These are phyloP conservation scores for Rhododendron ovatum DNA, from an alignment of 148 eudicot species.

Conservation along the genomic window DNA sequence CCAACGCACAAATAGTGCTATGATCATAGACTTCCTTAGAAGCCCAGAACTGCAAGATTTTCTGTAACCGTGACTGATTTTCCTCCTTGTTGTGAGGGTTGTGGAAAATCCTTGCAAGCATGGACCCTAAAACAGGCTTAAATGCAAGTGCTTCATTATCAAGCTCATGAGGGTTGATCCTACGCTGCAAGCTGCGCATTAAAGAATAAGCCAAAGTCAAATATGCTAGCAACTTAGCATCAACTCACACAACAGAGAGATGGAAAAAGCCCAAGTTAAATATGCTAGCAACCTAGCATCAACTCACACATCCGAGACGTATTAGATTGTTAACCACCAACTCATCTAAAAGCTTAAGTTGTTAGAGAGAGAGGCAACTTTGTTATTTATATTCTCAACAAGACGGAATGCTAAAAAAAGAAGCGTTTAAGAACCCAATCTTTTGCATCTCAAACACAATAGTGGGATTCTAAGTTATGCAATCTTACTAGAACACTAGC, in stretches of 20 bases:
- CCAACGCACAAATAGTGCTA: conserved; percentile 68
- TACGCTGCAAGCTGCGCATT: conserved; percentile 83
- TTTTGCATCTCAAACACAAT: neutral
- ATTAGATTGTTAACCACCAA: neutral
- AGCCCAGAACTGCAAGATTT: conserved; percentile 94
- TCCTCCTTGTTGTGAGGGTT: conserved; percentile 87
- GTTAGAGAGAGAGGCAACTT: neutral
- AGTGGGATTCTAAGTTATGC: neutral
- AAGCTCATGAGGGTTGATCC: conserved; percentile 70
- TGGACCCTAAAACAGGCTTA: conserved; percentile 83
- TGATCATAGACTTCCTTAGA: conserved; percentile 94
- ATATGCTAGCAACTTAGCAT: neutral
- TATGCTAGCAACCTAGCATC: neutral
- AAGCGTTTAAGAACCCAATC: neutral
- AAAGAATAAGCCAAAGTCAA: conserved; percentile 13
- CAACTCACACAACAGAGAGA: neutral
- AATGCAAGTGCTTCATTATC: conserved; percentile 98
- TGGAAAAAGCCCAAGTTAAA: neutral
- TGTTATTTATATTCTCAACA: neutral
- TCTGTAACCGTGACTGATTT: conserved; percentile 86
- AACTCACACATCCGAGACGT: neutral
- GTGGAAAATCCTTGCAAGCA: conserved; percentile 90
- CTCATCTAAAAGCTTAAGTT: neutral
- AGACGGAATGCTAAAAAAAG: neutral
- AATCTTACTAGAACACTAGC: neutral